phyloP scores from a whole-genome alignment of 2,329 filamentous ascomycete species.

The Ceratocystis diversiconidia region DNA sequence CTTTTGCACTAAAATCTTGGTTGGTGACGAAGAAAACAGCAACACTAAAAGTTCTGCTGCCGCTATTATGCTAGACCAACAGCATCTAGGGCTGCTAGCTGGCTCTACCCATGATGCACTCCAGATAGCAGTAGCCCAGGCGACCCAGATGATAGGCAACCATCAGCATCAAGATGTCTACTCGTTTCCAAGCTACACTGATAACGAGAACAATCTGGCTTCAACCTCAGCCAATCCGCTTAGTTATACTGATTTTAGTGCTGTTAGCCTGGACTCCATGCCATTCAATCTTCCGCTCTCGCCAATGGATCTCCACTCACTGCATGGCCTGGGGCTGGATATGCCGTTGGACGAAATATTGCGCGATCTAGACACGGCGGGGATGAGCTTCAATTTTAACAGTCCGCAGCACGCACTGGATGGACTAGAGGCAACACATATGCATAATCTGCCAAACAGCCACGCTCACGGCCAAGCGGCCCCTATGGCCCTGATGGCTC shows the following conservation, averaged over 20 bases:
- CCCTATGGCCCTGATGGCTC: constrained; percentile 6
- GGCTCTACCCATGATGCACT: neutral
- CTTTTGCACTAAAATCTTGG: neutral
- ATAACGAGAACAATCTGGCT: neutral
- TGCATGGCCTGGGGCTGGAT: neutral
- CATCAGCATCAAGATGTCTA: neutral
- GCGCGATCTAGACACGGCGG: neutral
- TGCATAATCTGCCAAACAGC: neutral
- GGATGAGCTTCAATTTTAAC: neutral
- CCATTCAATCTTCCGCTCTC: neutral
- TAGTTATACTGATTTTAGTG: neutral
- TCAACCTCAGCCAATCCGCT: neutral
- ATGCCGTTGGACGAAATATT: neutral
- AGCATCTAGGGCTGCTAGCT: neutral
- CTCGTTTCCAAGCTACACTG: neutral
- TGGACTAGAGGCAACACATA: neutral
- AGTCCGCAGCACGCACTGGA: neutral
- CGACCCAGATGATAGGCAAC: neutral
- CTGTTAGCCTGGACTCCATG: neutral
- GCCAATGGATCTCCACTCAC: neutral
- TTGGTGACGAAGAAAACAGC: neutral
- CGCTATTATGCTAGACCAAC: neutral
- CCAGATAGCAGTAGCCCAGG: neutral
- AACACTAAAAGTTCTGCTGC: neutral
- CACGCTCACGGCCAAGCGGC: neutral